Evolutionary conservation across 352 stramenopile species (phyloP).

Genomic region (Phytophthora hibernalis): DNA sequence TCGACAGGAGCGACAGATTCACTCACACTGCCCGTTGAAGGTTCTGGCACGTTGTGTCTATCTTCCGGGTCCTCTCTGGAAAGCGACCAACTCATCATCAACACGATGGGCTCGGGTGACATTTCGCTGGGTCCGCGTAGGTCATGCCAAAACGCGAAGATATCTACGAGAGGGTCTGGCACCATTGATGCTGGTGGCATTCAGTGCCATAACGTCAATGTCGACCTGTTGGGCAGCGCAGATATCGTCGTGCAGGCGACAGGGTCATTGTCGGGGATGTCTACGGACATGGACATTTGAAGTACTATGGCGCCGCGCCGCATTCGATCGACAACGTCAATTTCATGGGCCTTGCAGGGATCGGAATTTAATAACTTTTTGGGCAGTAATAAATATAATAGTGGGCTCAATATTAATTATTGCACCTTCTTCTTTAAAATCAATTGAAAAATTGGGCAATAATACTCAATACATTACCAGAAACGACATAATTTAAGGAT

Average conservation of each 20-base stretch:
- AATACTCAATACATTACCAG: no score
- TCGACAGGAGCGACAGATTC: neutral
- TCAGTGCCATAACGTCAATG: conserved; percentile 23
- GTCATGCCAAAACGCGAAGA: conserved; percentile 18
- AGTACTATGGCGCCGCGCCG: conserved; percentile 20
- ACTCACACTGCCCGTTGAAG: conserved; percentile 5
- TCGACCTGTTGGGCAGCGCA: conserved; percentile 30
- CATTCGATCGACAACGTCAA: conserved; percentile 33
- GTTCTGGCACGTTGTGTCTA: conserved; percentile 23
- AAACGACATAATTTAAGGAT: no score
- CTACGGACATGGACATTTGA: conserved; percentile 30
- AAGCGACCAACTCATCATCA: conserved; percentile 8
- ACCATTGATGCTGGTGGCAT: conserved; percentile 29
- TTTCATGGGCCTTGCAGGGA: conserved; percentile 27
- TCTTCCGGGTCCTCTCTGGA: conserved; percentile 15
- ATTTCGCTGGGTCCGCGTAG: conserved; percentile 23
- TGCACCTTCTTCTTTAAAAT: no score
- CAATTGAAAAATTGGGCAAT: no score
- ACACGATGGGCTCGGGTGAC: conserved; percentile 20
- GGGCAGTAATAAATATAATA: no score
- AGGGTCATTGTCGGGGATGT: conserved; percentile 24
- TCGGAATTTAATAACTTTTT: no score
- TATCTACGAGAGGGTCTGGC: conserved; percentile 21
- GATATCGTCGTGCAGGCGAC: conserved; percentile 37
- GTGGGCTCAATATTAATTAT: no score